Percentiles rank a stretch among this genome's conserved stretches.
Evolutionary conservation across 2,329 filamentous ascomycete species (phyloP).

Genomic region (Daldinia eschscholtzii): DNA sequence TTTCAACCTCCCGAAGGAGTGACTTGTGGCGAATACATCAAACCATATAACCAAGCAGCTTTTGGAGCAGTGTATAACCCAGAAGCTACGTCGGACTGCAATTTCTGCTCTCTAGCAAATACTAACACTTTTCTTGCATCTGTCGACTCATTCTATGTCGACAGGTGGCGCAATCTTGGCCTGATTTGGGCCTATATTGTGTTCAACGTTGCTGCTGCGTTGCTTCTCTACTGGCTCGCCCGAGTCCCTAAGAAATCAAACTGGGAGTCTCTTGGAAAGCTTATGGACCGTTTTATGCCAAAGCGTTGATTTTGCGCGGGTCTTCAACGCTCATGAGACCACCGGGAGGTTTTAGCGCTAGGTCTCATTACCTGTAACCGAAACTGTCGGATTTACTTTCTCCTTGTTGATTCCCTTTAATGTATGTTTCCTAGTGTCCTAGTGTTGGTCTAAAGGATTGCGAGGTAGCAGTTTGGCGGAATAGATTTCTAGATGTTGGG

Average conservation of each 20-base stretch:
- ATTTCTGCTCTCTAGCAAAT: constrained; percentile 65
- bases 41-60: constrained; percentile 35
- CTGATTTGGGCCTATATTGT: constrained; percentile 70
- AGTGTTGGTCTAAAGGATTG: background rate
- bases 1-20: constrained; percentile 71
- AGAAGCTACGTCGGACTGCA: constrained; percentile 63
- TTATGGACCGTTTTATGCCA: constrained; percentile 9
- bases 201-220: constrained; percentile 69
- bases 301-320: constrained; percentile 2
- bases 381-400: background rate
- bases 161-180: constrained; percentile 78
- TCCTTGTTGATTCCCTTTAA: constrained; percentile 4
- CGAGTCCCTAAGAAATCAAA: constrained; percentile 27
- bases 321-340: constrained; percentile 4
- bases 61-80: constrained; percentile 68
- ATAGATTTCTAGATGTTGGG: background rate
- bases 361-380: constrained; percentile 1
- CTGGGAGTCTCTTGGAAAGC: constrained; percentile 12
- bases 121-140: constrained; percentile 65
- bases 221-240: constrained; percentile 64
- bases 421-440: background rate
- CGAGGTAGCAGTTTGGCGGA: background rate
- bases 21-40: constrained; percentile 73
- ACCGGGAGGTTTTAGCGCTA: background rate
- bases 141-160: constrained; percentile 65